These are phyloP conservation scores for Emergomyces africanus DNA, from an alignment of 2,329 filamentous ascomycete species.

Conservation along the genomic window DNA sequence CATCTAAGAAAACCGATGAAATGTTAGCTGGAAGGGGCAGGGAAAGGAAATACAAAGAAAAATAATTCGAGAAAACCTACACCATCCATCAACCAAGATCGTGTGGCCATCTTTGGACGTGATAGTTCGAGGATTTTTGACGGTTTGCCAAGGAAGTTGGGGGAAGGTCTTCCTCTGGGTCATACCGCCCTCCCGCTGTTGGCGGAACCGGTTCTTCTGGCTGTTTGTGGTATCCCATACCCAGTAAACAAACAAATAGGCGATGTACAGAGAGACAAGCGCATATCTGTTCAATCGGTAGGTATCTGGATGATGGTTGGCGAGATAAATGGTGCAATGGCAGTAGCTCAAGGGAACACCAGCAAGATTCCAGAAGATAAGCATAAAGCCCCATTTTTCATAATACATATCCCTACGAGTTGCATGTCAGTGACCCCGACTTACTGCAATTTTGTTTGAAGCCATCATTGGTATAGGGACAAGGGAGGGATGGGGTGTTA, in stretches of 20 bases:
- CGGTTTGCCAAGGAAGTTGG: slow-evolving; percentile 74
- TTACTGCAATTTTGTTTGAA: neutral
- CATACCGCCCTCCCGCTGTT: slow-evolving; percentile 52
- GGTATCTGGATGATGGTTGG: slow-evolving; percentile 63
- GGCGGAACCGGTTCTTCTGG: slow-evolving; percentile 87
- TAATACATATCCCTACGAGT: slow-evolving; percentile 72
- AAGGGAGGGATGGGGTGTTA: neutral
- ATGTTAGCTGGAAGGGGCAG: slow-evolving; percentile 13
- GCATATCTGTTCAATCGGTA: slow-evolving; percentile 65
- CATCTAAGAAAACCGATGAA: slow-evolving; percentile 33
- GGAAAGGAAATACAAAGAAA: neutral
- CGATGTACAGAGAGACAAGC: slow-evolving; percentile 50
- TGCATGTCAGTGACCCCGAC: neutral
- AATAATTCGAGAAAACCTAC: slow-evolving; percentile 28
- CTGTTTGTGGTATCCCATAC: slow-evolving; percentile 86
- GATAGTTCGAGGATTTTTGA: slow-evolving; percentile 71
- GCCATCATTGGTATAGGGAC: slow-evolving; percentile 3
- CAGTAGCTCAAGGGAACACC: slow-evolving; percentile 86
- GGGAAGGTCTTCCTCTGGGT: slow-evolving; percentile 70
- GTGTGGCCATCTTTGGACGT: slow-evolving; percentile 58
- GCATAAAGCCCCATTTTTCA: slow-evolving; percentile 95
- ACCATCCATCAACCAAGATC: slow-evolving; percentile 78
- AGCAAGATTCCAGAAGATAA: slow-evolving; percentile 94
- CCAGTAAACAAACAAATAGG: slow-evolving; percentile 79
- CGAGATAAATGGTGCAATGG: slow-evolving; percentile 83